A percentile compares a stretch with the other conserved stretches of the same genome.
Evolutionary conservation across 495 filamentous ascomycete species (phyloP).

Genomic region (Lentithecium fluviatile): DNA sequence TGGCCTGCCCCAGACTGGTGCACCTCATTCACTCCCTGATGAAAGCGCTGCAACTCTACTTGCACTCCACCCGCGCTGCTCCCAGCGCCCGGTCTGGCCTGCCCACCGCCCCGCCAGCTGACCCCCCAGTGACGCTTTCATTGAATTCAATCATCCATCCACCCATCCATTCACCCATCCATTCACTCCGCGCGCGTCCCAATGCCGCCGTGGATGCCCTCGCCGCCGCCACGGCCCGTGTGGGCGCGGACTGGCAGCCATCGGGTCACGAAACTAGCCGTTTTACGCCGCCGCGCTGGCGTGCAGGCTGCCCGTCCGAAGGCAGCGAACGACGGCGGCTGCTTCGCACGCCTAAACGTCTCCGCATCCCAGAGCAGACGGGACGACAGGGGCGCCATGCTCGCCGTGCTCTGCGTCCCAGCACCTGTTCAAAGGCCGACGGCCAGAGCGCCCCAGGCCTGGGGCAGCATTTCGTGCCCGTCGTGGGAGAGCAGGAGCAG

Average conservation of each 20-base stretch:
- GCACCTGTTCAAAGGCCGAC: conserved; percentile 4
- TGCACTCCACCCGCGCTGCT: no score
- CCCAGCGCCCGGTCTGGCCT: no score
- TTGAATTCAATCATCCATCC: no score
- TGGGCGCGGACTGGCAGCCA: conserved; percentile 11
- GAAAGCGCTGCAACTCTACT: conserved; percentile 3
- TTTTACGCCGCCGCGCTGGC: conserved; percentile 15
- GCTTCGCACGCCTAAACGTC: conserved; percentile 34
- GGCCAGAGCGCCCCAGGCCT: conserved; percentile 16
- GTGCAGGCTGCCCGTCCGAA: conserved; percentile 17
- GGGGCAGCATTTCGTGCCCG: conserved; percentile 1
- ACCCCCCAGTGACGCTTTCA: background rate
- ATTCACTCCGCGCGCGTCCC: no score
- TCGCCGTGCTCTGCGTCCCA: background rate
- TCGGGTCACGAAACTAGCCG: conserved; percentile 34
- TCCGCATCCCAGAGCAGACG: conserved; percentile 16
- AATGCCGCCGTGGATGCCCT: conserved; percentile 16
- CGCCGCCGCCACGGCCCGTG: conserved; percentile 18
- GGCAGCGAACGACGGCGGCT: conserved; percentile 32
- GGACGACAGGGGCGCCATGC: conserved; percentile 3
- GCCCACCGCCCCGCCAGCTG: background rate
- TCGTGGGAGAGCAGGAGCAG: no score
- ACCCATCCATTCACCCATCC: no score
- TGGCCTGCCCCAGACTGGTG: background rate
- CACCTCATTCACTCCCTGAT: background rate